A percentile compares a stretch with the other conserved stretches of the same genome.
These are phyloP conservation scores for Silene latifolia DNA, from an alignment of 148 eudicot species.

Conservation along the genomic window DNA sequence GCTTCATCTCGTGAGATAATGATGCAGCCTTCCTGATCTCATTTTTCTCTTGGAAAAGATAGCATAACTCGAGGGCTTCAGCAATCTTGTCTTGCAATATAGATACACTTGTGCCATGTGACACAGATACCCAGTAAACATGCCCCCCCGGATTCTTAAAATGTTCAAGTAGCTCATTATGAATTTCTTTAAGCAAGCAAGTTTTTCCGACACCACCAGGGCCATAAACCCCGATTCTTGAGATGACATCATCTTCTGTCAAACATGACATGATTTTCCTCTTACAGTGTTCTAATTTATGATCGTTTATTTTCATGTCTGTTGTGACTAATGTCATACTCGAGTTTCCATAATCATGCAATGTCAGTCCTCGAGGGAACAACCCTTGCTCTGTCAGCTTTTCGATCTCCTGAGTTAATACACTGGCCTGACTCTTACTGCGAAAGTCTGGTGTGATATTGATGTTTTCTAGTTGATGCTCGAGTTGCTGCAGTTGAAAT, in stretches of 20 bases:
- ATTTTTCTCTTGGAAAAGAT: slow-evolving; percentile 15
- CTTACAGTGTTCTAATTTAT: slow-evolving; percentile 15
- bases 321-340: slow-evolving; percentile 22
- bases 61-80: slow-evolving; percentile 19
- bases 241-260: slow-evolving; percentile 6
- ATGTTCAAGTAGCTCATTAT: slow-evolving; percentile 21
- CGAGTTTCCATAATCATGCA: slow-evolving; percentile 19
- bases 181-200: slow-evolving; percentile 26
- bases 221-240: slow-evolving; percentile 24
- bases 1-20: slow-evolving; percentile 18
- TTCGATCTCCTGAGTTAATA: slow-evolving; percentile 13
- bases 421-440: not conserved
- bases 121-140: slow-evolving; percentile 29
- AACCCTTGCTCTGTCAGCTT: slow-evolving; percentile 18
- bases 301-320: slow-evolving; percentile 10
- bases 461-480: slow-evolving; percentile 16
- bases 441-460: not conserved
- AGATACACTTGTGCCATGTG: slow-evolving; percentile 17
- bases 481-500: slow-evolving; percentile 17
- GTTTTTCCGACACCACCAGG: slow-evolving; percentile 33
- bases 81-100: slow-evolving; percentile 27
- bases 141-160: not conserved
- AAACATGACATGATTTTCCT: slow-evolving; percentile 21
- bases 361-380: slow-evolving; percentile 20
- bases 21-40: slow-evolving; percentile 20